Conservation (phyloP, 2,329 filamentous ascomycete genomes). For the Penicillium sp. region DNA sequence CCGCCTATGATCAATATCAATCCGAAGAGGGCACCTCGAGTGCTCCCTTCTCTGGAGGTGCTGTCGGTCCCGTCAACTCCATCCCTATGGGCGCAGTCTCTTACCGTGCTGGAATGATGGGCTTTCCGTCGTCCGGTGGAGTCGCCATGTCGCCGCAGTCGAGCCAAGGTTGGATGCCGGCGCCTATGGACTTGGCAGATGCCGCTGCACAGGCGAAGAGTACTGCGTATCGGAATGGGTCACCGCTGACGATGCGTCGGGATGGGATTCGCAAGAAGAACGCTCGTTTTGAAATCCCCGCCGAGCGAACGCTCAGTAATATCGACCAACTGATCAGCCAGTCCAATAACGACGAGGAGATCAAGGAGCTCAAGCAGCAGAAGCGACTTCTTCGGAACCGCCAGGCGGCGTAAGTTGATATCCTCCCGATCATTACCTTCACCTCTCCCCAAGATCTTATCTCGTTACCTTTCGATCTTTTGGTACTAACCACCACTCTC, state of each 20-base stretch:
- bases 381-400: slow-evolving; percentile 93
- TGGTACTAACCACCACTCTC: not conserved
- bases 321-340: slow-evolving; percentile 91
- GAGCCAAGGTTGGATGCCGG: slow-evolving; percentile 60
- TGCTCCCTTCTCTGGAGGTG: slow-evolving; percentile 48
- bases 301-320: slow-evolving; percentile 89
- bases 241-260: slow-evolving; percentile 72
- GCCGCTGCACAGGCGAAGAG: slow-evolving; percentile 62
- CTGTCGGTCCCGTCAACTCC: slow-evolving; percentile 44
- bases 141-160: slow-evolving; percentile 66
- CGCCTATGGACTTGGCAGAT: slow-evolving; percentile 54
- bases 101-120: slow-evolving; percentile 54
- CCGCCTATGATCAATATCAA: slow-evolving; percentile 69
- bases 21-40: slow-evolving; percentile 53
- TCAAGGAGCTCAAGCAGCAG: slow-evolving; percentile 98
- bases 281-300: slow-evolving; percentile 93
- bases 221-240: slow-evolving; percentile 70
- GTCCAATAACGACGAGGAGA: slow-evolving; percentile 80
- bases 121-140: slow-evolving; percentile 53
- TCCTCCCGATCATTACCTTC: not conserved
- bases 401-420: slow-evolving; percentile 82
- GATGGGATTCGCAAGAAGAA: slow-evolving; percentile 99
- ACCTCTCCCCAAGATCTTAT: not conserved
- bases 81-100: slow-evolving; percentile 45
- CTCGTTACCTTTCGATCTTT: not conserved